Base-by-base conservation (phyloP, 176 grass and related monocot genomes). In the Oryza meridionalis region DNA sequence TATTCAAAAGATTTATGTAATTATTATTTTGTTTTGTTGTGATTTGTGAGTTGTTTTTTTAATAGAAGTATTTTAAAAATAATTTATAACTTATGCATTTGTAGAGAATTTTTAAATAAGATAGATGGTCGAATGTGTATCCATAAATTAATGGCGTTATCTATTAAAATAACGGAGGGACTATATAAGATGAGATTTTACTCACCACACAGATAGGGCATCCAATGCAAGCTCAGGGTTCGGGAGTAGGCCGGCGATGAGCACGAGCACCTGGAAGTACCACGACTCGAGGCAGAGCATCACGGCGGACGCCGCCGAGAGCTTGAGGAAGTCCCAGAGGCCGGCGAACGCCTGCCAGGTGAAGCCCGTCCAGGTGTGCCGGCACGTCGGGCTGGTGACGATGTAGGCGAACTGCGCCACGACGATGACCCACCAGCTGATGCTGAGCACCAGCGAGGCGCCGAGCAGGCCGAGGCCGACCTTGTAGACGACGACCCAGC, bases 251-350 rank as follows among this genome's bases (percentile, higher is more conserved):
- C 94, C 94, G 0, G 94, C 78, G 24, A 96, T 93, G 69, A 96
- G 94, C 9, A 96, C 82, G 21, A 93, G 14, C 4, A 93, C 80
- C 67, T 93, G 91, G 16, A 90, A 93, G 69, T 94, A 94, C 92
- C 92, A 94, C 4, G 89, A 63, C 86, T 94, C 92, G 7, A 94
- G 74, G 62, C 89, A 94, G 16, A 94, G 68, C 89, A 91, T 91
- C 9, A 87, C 84, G 0, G 89, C 89, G 24, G 84, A 91, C 11
- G 89, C 44, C 7, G 80, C 65, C 3, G 89, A 91, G 8, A 87
- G 75, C 38, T 87, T 83, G 11, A 91, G 68, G 43, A 91, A 91
- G 22, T 87, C 84, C 11, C 68, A 61, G 3, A 91, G 67, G 65
- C 80, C 75, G 3, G 59, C 37, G 77, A 91, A 91, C 2, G 89